Percentiles rank a stretch among this genome's conserved stretches.
These are phyloP conservation scores for Vitis riparia DNA, from an alignment of 164 flowering plant species.

Conservation along the genomic window DNA sequence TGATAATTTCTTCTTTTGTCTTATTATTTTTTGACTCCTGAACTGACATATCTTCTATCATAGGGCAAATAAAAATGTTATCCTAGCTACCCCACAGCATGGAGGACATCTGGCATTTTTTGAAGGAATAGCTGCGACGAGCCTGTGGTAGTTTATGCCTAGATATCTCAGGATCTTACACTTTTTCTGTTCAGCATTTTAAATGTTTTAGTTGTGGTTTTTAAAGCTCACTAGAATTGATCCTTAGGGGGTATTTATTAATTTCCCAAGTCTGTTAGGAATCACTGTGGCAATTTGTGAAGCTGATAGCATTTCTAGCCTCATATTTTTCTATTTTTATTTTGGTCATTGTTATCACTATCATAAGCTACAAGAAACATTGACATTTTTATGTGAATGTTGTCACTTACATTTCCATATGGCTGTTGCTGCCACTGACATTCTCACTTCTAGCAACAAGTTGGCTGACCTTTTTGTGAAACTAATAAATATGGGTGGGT, in stretches of 20 bases:
- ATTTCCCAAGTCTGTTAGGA: neutral
- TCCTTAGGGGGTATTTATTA: neutral
- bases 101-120: slow-evolving; percentile 91
- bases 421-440: neutral
- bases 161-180: neutral
- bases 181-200: neutral
- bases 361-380: neutral
- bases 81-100: slow-evolving; percentile 75
- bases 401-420: neutral
- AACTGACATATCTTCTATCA: slow-evolving; percentile 8
- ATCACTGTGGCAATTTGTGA: neutral
- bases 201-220: neutral
- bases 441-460: neutral
- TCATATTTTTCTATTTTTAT: neutral
- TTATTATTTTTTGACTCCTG: neutral
- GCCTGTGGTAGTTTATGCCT: slow-evolving; percentile 54
- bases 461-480: neutral
- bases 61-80: slow-evolving; percentile 77
- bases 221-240: neutral
- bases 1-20: neutral
- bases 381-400: neutral
- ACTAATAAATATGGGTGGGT: neutral
- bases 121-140: slow-evolving; percentile 69
- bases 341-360: too few relatives aligned
- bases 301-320: neutral